Base-by-base conservation (phyloP, 208 protist species). In the Leptomonas pyrrhocoris region DNA sequence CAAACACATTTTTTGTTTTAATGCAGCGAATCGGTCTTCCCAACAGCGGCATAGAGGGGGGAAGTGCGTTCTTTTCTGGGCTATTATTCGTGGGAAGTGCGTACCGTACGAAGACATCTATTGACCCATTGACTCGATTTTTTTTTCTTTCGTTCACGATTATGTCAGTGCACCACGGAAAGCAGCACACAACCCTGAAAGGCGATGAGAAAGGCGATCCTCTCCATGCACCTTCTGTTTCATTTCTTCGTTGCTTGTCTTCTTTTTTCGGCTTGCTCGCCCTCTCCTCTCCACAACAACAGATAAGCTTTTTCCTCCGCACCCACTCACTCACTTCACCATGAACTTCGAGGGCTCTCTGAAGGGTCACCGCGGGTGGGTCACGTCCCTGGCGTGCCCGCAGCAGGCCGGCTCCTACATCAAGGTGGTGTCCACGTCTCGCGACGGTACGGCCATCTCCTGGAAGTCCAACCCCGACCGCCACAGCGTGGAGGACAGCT, bases 371-470 rank as follows among this genome's bases (percentile, higher is more conserved):
- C 79, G 81, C 68, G 97, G 91, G 59, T 98, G 96, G 96, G 97
- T 99, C 50, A 99, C 84, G 55, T 89, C 80, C 68, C 84, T 88
- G 57, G 90, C 81, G 59, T 97, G 83, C 80, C 85, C 85, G 18
- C 86, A 84, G 87, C 78, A 78, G 66, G 73, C 79, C 40, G 88
- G 76, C 73, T 97, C 73, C 48, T 72, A 76, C 73, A 84, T 89
- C 75, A 88, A 94, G 81, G 74, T 85, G 43, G 84, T 94, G 58
- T 93, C 85, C 42, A 86, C 95, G 34, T 99, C 98, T 46, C 93
- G 98, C 74, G 98, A 99, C 85, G 96, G 97, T 79, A 96, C 97
- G 59, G 58, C 99, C 73, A 97, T 99, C 80, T 90, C 98, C 57
- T 99, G 98, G 98, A 82, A 89, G 54, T 77, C 98, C 57, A 94